Conservation (phyloP, 2,329 filamentous ascomycete species). For the Cyphellophora europaea region DNA sequence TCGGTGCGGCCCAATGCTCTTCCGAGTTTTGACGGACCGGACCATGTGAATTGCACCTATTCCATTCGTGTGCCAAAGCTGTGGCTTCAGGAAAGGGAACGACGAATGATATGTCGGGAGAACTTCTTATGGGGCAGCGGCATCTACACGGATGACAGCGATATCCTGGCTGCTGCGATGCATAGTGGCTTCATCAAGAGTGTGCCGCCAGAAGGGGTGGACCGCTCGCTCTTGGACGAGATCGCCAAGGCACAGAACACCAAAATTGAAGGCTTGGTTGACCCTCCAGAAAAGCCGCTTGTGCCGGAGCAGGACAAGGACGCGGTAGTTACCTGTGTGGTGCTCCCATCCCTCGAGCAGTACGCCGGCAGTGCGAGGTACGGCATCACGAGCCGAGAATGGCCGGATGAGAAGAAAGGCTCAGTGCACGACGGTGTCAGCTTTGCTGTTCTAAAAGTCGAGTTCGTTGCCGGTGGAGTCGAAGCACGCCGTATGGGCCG, state of each 20-base stretch:
- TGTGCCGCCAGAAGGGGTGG: conserved; percentile 73
- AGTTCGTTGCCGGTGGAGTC: conserved; percentile 71
- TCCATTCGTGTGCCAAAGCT: conserved; percentile 78
- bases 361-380: conserved; percentile 69
- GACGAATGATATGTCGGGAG: conserved; percentile 75
- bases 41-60: conserved; percentile 79
- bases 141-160: conserved; percentile 91
- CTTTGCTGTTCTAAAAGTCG: conserved; percentile 71
- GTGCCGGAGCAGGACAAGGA: conserved; percentile 60
- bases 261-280: conserved; percentile 37
- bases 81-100: conserved; percentile 58
- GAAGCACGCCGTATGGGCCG: conserved; percentile 35
- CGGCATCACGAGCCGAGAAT: conserved; percentile 73
- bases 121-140: conserved; percentile 87
- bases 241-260: conserved; percentile 39
- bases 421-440: conserved; percentile 76
- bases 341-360: conserved; percentile 68
- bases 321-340: conserved; percentile 74
- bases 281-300: conserved; percentile 26
- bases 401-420: conserved; percentile 37
- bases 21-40: conserved; percentile 55
- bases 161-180: conserved; percentile 84
- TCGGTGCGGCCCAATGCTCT: conserved; percentile 59
- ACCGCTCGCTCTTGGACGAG: conserved; percentile 55
- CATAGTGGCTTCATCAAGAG: conserved; percentile 88